Base-by-base conservation (phyloP, 805 yeast genomes). In the Yamadazyma tumulicola region DNA sequence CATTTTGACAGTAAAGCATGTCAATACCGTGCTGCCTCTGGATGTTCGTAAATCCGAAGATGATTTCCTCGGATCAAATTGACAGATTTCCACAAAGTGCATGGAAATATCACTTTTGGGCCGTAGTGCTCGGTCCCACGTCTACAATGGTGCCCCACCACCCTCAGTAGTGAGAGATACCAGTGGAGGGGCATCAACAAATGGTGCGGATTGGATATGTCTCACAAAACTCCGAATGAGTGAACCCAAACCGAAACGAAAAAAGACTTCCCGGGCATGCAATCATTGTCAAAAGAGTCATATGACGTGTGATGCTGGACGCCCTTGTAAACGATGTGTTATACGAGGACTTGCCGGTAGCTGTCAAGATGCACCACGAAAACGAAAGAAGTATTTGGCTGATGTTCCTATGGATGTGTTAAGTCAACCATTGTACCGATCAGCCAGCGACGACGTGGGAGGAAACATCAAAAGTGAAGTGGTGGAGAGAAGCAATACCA, bases 311-410 rank as follows among this genome's bases (percentile, higher is more conserved):
- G 96, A 89, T 48, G 75, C 79, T 37, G 73, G 64, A 53, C 75
- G 95, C 24, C 95, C 95, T 0, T 91, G 98, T 51, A 71, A 72
- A 35, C 59, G 96, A 32, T 91, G 98, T 57, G 55, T 82, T 3
- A 68, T 67, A 19, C 69, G 87, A 49, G 91, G 89, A 0, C 59
- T 87, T 11, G 73, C 70, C 1, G 73, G 64, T 11, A 68, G 85
- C 0, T 91, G 97, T 61, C 76, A 75, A 20, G 97, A 93, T 61
- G 96, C 96, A 4, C 93, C 93, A 2, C 65, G 97, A 30, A 88
- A 87, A 59, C 70, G 77, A 43, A 84, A 85, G 61, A 91, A 91
- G 56, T 89, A 89, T 45, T 57, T 89, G 35, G 67, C 75, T 19
- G 93, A 81, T 39, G 76, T 74, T 3, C 75, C 77, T 8, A 14